phyloP scores from a whole-genome alignment of 2,329 filamentous ascomycete species.

The Pseudogymnoascus sp. region DNA sequence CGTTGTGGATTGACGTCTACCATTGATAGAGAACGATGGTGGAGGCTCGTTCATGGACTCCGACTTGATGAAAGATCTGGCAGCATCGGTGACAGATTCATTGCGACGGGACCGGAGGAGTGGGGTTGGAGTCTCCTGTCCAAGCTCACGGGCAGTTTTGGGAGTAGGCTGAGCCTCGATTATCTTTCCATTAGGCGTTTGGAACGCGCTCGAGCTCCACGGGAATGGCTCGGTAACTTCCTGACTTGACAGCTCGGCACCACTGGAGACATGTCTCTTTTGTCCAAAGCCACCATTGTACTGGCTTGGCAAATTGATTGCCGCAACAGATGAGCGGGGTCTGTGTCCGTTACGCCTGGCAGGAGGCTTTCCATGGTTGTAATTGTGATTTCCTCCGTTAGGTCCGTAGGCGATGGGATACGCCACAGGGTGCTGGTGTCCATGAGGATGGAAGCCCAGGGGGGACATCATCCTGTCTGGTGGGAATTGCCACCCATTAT shows the following conservation, averaged over 20 bases:
- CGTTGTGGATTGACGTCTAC: not conserved
- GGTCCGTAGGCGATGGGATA: not conserved
- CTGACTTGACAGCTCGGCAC: not conserved
- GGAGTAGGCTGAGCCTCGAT: not conserved
- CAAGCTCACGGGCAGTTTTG: conserved; percentile 5
- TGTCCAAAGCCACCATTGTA: conserved; percentile 1
- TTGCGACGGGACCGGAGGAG: not conserved
- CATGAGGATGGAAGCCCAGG: not conserved
- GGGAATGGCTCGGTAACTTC: not conserved
- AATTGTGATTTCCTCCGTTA: not conserved
- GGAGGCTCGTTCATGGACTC: not conserved
- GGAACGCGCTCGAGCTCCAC: not conserved
- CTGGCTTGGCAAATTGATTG: not conserved
- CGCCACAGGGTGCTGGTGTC: not conserved
- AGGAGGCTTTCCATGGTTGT: not conserved
- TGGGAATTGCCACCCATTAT: not conserved
- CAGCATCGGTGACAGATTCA: not conserved
- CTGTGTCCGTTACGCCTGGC: not conserved
- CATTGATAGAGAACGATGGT: not conserved
- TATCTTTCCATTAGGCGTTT: not conserved
- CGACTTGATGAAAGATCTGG: not conserved
- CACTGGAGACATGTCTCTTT: not conserved
- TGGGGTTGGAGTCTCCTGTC: not conserved
- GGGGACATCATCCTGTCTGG: not conserved
- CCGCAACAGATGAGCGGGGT: not conserved